Conservation (phyloP, 352 stramenopile genomes). For the Phytophthora cactorum region DNA sequence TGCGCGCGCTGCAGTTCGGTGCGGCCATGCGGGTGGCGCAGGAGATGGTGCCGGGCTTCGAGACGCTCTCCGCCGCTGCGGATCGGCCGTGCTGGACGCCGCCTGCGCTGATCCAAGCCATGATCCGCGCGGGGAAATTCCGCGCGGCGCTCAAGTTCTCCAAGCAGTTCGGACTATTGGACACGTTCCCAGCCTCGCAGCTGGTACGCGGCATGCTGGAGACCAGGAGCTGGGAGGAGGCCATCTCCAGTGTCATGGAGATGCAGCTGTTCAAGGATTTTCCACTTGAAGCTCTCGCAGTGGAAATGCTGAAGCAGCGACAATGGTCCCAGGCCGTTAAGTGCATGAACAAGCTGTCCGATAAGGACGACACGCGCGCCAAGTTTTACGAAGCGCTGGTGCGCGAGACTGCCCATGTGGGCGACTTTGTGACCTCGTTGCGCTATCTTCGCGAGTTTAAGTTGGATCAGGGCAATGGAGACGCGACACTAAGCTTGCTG, state of each 20-base stretch:
- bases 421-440: slow-evolving; percentile 76
- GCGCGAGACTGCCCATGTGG: slow-evolving; percentile 55
- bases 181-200: slow-evolving; percentile 68
- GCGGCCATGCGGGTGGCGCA: slow-evolving; percentile 76
- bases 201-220: slow-evolving; percentile 79
- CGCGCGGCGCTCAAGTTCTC: slow-evolving; percentile 78
- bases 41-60: slow-evolving; percentile 82
- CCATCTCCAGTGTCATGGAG: slow-evolving; percentile 77
- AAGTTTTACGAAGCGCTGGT: slow-evolving; percentile 67
- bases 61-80: slow-evolving; percentile 41
- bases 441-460: slow-evolving; percentile 84
- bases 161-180: slow-evolving; percentile 80
- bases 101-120: slow-evolving; percentile 80
- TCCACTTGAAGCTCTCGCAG: slow-evolving; percentile 64
- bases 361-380: slow-evolving; percentile 41
- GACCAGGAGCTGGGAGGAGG: slow-evolving; percentile 69
- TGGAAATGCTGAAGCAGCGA: slow-evolving; percentile 68
- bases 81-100: slow-evolving; percentile 73
- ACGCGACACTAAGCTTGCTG: slow-evolving; percentile 50
- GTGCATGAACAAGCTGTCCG: slow-evolving; percentile 79
- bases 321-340: slow-evolving; percentile 80
- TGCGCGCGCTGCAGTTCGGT: slow-evolving; percentile 70
- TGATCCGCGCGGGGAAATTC: slow-evolving; percentile 79
- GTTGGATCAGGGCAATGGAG: slow-evolving; percentile 48
- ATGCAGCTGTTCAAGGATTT: slow-evolving; percentile 76